Evolutionary conservation across 257 asterid genomes (phyloP), one percentile per base, ranked within the genome.

Genomic region (Anisodus tanguticus): DNA sequence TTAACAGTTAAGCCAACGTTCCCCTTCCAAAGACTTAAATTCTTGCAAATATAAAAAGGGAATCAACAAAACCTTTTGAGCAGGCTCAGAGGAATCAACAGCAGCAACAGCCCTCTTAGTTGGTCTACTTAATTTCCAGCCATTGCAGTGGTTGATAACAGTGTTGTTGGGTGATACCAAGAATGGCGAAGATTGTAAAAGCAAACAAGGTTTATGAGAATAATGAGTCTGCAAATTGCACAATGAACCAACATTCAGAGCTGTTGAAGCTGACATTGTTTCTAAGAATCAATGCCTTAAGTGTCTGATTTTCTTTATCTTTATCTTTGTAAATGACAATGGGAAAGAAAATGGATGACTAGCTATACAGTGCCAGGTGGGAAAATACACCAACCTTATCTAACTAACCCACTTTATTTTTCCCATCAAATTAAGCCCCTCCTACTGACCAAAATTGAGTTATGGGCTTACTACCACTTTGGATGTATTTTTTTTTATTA

Each of bases 81-180:
- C 81, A 85, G 92, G 93, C 82, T 83, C 90, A 49, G 98, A 91
- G 72, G 97, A 92, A 83, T 91, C 97, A 53, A 92, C 93, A 35
- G 99, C 94, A 13, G 97, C 92, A 15, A 90, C 97, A 7, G 94
- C 89, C 16, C 90, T 92, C 84, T 70, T 92, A 1, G 92, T 84
- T 0, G 90, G 62, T 62, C 86, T 84, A 47, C 82, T 88, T 54
- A 87, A 81, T 84, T 89, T 89, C 91, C 86, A 84, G 87, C 84
- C 68, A 84, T 68, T 70, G 83, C 62, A 55, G 49, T 57, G 13
- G n/a, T 77, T 85, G 62, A 85, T 82, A 72, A 81, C 57, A 81
- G 88, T 88, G 79, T 85, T 87, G 76, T 87, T 91, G 8, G 87
- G 83, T 9, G 94, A 88, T 74, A 81, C 90, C 53, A 85, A 86